These are phyloP conservation scores for Ocimum tenuiflorum DNA, from an alignment of 257 asterid species.

Conservation along the genomic window DNA sequence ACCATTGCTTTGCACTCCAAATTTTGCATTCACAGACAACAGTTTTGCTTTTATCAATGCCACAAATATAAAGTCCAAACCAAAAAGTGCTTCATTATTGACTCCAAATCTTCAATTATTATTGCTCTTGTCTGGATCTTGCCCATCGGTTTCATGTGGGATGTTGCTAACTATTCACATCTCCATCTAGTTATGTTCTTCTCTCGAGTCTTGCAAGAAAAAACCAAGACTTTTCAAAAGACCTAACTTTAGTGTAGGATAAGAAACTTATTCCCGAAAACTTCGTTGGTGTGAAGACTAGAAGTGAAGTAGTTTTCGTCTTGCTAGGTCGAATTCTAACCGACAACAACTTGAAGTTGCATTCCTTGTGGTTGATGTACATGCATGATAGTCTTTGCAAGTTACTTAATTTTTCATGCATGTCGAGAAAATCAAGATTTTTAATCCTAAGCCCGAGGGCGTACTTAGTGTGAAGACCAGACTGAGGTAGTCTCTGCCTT, in stretches of 20 bases:
- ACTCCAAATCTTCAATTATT: slow-evolving; percentile 23
- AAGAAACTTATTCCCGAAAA: too few species aligned
- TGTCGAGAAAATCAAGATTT: too few species aligned
- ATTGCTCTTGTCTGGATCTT: background rate
- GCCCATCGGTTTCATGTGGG: slow-evolving; percentile 3
- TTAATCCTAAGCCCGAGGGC: too few species aligned
- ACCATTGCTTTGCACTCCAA: slow-evolving; percentile 21
- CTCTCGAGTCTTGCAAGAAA: background rate
- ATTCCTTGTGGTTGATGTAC: too few species aligned
- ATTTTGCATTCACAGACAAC: slow-evolving; percentile 16
- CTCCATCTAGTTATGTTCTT: background rate
- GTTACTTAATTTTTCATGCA: background rate
- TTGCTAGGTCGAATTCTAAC: too few species aligned
- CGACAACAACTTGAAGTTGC: too few species aligned
- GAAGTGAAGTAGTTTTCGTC: background rate
- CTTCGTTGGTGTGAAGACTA: background rate
- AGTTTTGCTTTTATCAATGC: slow-evolving; percentile 27
- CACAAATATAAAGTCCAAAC: slow-evolving; percentile 18
- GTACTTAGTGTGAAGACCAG: background rate
- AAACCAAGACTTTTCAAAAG: background rate
- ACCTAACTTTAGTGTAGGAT: too few species aligned
- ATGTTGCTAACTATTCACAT: background rate
- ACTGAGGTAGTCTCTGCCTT: background rate
- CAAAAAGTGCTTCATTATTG: slow-evolving; percentile 32
- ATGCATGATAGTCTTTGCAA: too few species aligned